These are phyloP conservation scores for Tylopilus intermedius DNA, from an alignment of 768 basidiomycete species.

Conservation along the genomic window DNA sequence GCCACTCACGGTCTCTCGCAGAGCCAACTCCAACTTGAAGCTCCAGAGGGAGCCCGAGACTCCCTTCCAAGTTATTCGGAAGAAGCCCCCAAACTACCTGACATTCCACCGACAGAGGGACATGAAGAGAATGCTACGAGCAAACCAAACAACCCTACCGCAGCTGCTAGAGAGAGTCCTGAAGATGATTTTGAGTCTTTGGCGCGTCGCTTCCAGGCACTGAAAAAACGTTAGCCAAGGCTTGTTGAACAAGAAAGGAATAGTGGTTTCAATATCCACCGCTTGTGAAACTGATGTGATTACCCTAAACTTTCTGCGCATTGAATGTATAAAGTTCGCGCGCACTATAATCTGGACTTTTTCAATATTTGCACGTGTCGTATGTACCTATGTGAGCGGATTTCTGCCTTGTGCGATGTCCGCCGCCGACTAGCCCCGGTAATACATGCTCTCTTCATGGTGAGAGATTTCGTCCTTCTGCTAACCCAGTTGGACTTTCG, in stretches of 20 bases:
- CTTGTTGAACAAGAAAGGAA: not conserved
- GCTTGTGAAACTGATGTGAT: conserved; percentile 3
- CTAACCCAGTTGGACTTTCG: not conserved
- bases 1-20: conserved; percentile 8
- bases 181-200: conserved; percentile 76
- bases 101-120: conserved; percentile 48
- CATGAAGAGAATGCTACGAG: conserved; percentile 31
- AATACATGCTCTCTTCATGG: not conserved
- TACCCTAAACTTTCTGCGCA: not conserved
- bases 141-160: conserved; percentile 1
- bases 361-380: conserved; percentile 9
- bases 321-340: conserved; percentile 9
- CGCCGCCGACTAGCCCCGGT: conserved; percentile 13
- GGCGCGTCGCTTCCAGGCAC: conserved; percentile 73
- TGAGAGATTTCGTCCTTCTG: not conserved
- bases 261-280: conserved; percentile 1
- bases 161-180: conserved; percentile 19
- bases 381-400: not conserved
- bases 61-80: conserved; percentile 28
- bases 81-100: conserved; percentile 38
- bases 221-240: conserved; percentile 67
- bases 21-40: not conserved
- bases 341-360: conserved; percentile 4
- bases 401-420: conserved; percentile 7
- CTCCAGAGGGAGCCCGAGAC: conserved; percentile 10